phyloP scores from a whole-genome alignment of 2,329 filamentous ascomycete species.

The Orbilia blumenaviensis region DNA sequence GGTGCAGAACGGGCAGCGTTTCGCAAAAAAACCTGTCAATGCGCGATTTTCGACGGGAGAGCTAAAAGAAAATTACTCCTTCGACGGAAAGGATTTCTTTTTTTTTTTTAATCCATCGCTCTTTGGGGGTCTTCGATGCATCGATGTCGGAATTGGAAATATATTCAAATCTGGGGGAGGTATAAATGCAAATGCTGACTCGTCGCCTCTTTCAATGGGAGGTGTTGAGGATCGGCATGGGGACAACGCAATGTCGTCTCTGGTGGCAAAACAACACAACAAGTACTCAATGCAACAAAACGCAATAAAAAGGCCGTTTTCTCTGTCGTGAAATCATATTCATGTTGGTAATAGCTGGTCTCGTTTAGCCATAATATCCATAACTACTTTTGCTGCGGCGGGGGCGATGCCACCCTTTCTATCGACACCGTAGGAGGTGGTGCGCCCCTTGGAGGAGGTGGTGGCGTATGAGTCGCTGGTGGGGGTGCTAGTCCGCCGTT shows the following conservation, averaged over 20 bases:
- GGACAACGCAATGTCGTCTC: conserved; percentile 25
- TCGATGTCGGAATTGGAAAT: not conserved
- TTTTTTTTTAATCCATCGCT: too few species aligned
- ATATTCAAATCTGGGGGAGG: not conserved
- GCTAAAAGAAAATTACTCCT: not conserved
- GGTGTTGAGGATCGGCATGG: not conserved
- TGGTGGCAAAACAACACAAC: conserved; percentile 25
- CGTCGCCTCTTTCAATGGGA: not conserved
- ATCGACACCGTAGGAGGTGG: conserved; percentile 8
- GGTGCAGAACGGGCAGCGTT: conserved; percentile 46
- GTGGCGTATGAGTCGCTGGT: not conserved
- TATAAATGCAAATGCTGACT: not conserved
- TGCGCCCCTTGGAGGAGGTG: not conserved
- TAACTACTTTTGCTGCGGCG: not conserved
- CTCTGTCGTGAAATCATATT: not conserved
- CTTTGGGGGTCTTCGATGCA: too few species aligned
- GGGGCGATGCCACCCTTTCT: conserved; percentile 12
- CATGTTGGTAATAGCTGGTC: not conserved
- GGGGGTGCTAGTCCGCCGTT: not conserved
- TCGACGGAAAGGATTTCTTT: not conserved
- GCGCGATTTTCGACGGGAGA: conserved; percentile 44
- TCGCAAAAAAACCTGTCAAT: conserved; percentile 31
- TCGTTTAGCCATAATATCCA: not conserved
- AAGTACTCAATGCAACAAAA: conserved; percentile 10
- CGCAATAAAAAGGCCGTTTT: conserved; percentile 1